Conservation (phyloP, 2,329 filamentous ascomycete species). For the Fusarium sterilihyphosum region DNA sequence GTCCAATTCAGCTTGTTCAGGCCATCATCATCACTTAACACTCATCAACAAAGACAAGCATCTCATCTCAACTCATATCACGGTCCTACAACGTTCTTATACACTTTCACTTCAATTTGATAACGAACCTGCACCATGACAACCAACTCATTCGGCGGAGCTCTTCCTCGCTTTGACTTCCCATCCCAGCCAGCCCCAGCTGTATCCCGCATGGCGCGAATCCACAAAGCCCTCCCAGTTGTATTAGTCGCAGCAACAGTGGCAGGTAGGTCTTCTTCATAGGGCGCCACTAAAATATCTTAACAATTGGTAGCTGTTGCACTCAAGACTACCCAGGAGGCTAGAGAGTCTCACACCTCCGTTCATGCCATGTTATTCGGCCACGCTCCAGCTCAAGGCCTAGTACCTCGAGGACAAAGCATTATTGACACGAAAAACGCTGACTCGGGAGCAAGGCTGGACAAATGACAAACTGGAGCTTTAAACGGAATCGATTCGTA, state of each 20-base stretch:
- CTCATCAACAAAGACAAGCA: background rate
- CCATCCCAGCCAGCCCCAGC: constrained; percentile 13
- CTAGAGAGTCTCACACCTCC: background rate
- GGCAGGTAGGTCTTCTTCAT: constrained; percentile 3
- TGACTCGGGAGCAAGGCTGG: too few relatives aligned
- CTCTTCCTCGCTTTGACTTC: constrained; percentile 37
- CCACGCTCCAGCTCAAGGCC: background rate
- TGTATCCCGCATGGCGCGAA: constrained; percentile 28
- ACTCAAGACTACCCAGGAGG: constrained; percentile 19
- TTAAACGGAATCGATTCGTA: too few relatives aligned
- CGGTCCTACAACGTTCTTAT: background rate
- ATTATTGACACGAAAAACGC: too few relatives aligned
- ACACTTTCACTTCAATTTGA: background rate
- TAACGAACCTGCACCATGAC: constrained; percentile 16
- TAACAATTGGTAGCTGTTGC: constrained; percentile 6
- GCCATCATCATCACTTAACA: background rate
- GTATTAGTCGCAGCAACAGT: constrained; percentile 19
- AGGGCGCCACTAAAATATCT: too few relatives aligned
- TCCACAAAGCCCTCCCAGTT: constrained; percentile 23
- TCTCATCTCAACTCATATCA: background rate
- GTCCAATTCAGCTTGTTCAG: background rate
- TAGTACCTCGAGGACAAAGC: background rate
- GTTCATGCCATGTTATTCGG: background rate
- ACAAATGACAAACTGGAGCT: too few relatives aligned
- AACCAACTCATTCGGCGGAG: constrained; percentile 36